Evolutionary conservation across 108 stramenopile species (phyloP).

Genomic region (Nannochloropsis salina): DNA sequence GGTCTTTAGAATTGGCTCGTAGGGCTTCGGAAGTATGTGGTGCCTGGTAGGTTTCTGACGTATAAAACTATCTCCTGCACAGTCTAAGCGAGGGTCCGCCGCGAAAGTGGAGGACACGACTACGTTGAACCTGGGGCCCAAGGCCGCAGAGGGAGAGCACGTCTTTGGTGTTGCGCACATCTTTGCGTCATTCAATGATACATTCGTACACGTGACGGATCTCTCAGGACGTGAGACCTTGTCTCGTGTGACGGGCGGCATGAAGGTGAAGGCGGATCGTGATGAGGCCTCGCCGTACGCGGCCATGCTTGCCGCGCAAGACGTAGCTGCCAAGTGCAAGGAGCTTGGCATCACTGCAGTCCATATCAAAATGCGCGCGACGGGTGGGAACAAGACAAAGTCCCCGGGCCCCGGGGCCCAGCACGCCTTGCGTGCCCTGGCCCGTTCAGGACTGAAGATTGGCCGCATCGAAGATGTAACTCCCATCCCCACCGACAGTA

Average conservation of each 20-base stretch:
- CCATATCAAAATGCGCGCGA: constrained; percentile 99
- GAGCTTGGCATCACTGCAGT: constrained; percentile 97
- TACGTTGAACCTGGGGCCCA: constrained; percentile 58
- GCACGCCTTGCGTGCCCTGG: constrained; percentile 92
- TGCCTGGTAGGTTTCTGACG: too few relatives aligned
- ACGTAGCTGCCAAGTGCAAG: constrained; percentile 77
- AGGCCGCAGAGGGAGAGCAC: constrained; percentile 84
- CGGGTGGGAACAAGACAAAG: constrained; percentile 93
- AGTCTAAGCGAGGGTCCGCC: neutral
- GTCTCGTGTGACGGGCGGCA: constrained; percentile 98
- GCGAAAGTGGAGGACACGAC: constrained; percentile 52
- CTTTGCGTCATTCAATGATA: constrained; percentile 99
- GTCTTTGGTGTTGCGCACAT: constrained; percentile 99
- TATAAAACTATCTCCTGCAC: neutral
- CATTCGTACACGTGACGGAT: constrained; percentile 99
- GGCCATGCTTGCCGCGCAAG: constrained; percentile 99
- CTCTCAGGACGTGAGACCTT: constrained; percentile 98
- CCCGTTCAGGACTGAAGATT: constrained; percentile 96
- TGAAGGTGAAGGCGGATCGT: constrained; percentile 99
- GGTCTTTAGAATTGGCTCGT: too few relatives aligned
- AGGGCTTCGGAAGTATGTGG: too few relatives aligned
- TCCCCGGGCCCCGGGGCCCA: constrained; percentile 98
- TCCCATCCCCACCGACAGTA: constrained; percentile 97
- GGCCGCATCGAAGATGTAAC: constrained; percentile 99
- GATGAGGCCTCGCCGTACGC: constrained; percentile 99